Evolutionary conservation across 1,284 basidiomycete genomes (phyloP).

Genomic region (Puccinia brachypodii): DNA sequence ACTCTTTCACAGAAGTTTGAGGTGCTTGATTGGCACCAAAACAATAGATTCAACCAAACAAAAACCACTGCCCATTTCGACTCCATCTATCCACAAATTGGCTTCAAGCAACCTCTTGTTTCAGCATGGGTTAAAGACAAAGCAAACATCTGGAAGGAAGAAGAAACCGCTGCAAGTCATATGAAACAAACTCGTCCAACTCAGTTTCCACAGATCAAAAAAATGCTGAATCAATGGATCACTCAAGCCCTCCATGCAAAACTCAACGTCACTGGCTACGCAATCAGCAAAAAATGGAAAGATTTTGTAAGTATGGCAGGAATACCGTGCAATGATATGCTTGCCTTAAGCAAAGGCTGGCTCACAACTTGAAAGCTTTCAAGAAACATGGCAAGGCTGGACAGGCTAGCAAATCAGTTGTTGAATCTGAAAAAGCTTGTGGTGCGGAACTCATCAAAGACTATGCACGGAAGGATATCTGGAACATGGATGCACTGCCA

Average conservation of each 20-base stretch:
- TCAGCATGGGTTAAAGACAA: constrained; percentile 37
- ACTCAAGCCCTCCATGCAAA: background rate
- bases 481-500: constrained; percentile 22
- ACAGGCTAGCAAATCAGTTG: background rate
- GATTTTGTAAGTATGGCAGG: background rate
- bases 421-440: background rate
- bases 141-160: background rate
- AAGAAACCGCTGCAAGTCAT: background rate
- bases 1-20: constrained; percentile 25
- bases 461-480: background rate
- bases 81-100: constrained; percentile 15
- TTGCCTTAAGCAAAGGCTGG: background rate
- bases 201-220: background rate
- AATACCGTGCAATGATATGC: background rate
- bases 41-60: constrained; percentile 9
- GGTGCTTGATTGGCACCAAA: constrained; percentile 17
- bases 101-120: constrained; percentile 24
- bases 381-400: background rate
- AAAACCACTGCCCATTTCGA: background rate
- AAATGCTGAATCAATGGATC: background rate
- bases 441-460: background rate
- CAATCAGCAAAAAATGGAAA: background rate
- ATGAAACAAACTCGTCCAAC: background rate
- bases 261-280: background rate
- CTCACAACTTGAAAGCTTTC: background rate